Percentiles rank a stretch among this genome's conserved stretches.
These are phyloP conservation scores for Starmerella geochares DNA, from an alignment of 805 yeast species.

Conservation along the genomic window DNA sequence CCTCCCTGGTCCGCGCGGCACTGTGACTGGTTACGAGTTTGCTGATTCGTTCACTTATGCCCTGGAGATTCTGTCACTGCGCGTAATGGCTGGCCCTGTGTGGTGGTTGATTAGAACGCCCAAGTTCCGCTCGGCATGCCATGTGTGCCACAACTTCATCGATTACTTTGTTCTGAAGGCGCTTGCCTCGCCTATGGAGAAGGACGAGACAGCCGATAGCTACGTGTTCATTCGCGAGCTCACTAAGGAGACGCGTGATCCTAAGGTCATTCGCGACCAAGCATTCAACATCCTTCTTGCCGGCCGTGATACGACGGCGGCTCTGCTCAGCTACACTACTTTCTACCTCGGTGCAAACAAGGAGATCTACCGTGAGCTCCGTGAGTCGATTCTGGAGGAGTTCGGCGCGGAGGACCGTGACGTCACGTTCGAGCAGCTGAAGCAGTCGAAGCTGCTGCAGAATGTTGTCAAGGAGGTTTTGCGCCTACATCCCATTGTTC, in stretches of 20 bases:
- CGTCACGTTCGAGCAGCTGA: conserved; percentile 41
- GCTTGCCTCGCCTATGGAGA: conserved; percentile 29
- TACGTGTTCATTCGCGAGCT: conserved; percentile 43
- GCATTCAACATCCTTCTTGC: conserved; percentile 43
- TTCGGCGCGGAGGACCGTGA: conserved; percentile 31
- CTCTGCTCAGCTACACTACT: conserved; percentile 39
- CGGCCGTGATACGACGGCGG: conserved; percentile 49
- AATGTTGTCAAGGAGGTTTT: conserved; percentile 41
- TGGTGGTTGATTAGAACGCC: conserved; percentile 25
- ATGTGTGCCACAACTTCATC: conserved; percentile 33
- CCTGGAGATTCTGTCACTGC: conserved; percentile 21
- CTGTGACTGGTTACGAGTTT: conserved; percentile 24
- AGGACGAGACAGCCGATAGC: conserved; percentile 30
- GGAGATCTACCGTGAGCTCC: conserved; percentile 30
- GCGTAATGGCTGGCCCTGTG: conserved; percentile 23
- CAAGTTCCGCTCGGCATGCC: conserved; percentile 32
- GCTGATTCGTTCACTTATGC: conserved; percentile 26
- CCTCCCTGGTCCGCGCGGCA: conserved; percentile 22
- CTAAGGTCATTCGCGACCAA: conserved; percentile 41
- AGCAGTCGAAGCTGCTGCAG: conserved; percentile 40
- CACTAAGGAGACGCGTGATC: conserved; percentile 41
- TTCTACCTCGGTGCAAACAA: conserved; percentile 39
- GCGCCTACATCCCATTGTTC: conserved; percentile 45
- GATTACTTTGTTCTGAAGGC: conserved; percentile 37
- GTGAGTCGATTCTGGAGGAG: conserved; percentile 33